Conservation (phyloP, 2,329 filamentous ascomycete species). For the Pseudogymnoascus sp. region DNA sequence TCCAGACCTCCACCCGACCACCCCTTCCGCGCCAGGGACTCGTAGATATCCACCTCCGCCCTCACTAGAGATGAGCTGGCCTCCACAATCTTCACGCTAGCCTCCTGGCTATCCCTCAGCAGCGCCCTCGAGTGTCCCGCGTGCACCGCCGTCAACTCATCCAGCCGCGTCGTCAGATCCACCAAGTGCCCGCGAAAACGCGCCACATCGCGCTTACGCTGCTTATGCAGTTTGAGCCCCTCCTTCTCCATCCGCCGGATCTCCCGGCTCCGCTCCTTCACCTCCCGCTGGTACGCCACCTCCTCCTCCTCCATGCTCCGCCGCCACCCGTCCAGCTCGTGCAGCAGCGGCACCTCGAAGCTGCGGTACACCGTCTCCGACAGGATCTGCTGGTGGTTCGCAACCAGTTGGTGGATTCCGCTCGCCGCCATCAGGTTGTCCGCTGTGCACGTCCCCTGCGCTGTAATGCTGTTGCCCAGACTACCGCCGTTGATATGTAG, state of each 20-base stretch:
- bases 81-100: conserved; percentile 53
- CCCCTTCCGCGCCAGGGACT: conserved; percentile 57
- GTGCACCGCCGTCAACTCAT: conserved; percentile 54
- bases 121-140: conserved; percentile 51
- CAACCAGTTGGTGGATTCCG: conserved; percentile 58
- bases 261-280: conserved; percentile 48
- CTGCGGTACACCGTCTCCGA: conserved; percentile 60
- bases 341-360: conserved; percentile 61
- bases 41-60: conserved; percentile 63
- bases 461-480: conserved; percentile 36
- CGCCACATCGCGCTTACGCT: conserved; percentile 52
- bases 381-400: conserved; percentile 63
- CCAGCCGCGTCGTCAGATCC: conserved; percentile 52
- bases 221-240: conserved; percentile 50
- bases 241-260: conserved; percentile 59
- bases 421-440: conserved; percentile 54
- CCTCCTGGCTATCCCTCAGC: conserved; percentile 56
- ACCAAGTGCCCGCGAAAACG: conserved; percentile 56
- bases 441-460: conserved; percentile 49
- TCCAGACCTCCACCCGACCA: conserved; percentile 61
- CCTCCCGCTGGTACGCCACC: conserved; percentile 48
- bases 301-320: conserved; percentile 57
- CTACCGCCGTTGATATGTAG: conserved; percentile 31
- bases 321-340: conserved; percentile 60
- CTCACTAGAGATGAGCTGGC: conserved; percentile 57